Evolutionary conservation across 179 eudicot genomes (phyloP).

Genomic region (Beta macrorhiza): DNA sequence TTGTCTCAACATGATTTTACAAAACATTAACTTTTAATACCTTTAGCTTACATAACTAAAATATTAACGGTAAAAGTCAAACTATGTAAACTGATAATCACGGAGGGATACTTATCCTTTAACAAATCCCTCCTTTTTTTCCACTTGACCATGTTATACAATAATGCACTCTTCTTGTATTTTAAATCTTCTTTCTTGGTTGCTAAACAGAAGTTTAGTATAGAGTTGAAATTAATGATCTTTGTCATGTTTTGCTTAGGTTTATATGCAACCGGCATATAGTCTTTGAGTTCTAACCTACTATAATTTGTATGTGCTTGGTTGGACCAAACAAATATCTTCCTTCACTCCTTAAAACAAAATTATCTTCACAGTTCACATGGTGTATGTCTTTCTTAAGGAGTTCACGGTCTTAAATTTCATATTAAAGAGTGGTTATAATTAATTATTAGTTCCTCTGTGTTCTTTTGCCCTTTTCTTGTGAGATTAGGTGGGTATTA

Average conservation of each 20-base stretch:
- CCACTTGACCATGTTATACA: too few relatives aligned
- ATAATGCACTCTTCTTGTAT: too few relatives aligned
- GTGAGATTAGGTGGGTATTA: conserved; percentile 61
- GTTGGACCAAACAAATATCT: conserved; percentile 17
- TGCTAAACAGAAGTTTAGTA: neutral
- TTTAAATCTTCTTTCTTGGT: too few relatives aligned
- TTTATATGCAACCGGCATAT: conserved; percentile 13
- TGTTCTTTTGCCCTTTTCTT: conserved; percentile 40
- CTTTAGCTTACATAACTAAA: too few relatives aligned
- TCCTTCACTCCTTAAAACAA: conserved; percentile 13
- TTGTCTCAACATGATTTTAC: too few relatives aligned
- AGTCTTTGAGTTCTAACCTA: neutral
- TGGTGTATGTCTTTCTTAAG: conserved; percentile 14
- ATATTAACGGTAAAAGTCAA: too few relatives aligned
- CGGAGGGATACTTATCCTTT: too few relatives aligned
- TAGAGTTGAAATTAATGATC: neutral
- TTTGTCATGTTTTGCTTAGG: conserved; percentile 20
- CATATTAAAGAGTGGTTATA: conserved; percentile 28
- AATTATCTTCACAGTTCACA: conserved; percentile 32
- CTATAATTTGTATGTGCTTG: neutral
- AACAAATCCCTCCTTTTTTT: too few relatives aligned
- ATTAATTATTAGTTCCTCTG: conserved; percentile 35
- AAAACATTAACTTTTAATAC: too few relatives aligned
- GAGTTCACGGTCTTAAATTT: conserved; percentile 15
- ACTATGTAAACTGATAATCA: too few relatives aligned